Percentiles rank a stretch among this genome's conserved stretches.
Evolutionary conservation across 352 stramenopile species (phyloP).

Genomic region (Thalassiosira mediterranea): DNA sequence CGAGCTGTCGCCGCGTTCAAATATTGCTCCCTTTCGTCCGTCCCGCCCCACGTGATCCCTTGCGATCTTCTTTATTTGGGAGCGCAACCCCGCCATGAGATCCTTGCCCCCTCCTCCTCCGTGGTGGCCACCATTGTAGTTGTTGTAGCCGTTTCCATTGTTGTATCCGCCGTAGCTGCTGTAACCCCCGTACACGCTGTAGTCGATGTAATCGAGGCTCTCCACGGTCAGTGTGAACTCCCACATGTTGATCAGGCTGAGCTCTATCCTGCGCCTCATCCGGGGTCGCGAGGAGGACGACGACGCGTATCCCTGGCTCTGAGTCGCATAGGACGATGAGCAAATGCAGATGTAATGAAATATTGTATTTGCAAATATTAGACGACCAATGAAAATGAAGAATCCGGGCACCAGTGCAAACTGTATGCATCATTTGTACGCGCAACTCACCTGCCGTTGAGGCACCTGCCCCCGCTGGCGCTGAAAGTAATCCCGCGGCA

Average conservation of each 20-base stretch:
- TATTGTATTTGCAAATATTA: no score
- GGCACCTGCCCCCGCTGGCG: background rate
- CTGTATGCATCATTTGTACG: no score
- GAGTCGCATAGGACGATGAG: no score
- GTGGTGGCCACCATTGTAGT: no score
- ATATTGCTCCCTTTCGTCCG: constrained; percentile 53
- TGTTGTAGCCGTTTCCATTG: background rate
- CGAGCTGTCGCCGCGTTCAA: constrained; percentile 55
- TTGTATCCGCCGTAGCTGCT: background rate
- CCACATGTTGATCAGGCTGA: constrained; percentile 73
- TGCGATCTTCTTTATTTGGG: constrained; percentile 68
- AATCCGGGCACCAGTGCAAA: no score
- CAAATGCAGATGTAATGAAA: no score
- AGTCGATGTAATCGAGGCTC: constrained; percentile 4
- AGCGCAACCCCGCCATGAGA: constrained; percentile 43
- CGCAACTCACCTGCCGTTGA: no score
- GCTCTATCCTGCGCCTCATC: constrained; percentile 36
- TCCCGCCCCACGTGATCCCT: constrained; percentile 41
- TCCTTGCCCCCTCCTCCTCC: no score
- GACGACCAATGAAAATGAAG: no score
- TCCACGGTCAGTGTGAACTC: constrained; percentile 74
- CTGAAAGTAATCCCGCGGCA: constrained; percentile 7
- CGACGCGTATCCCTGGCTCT: no score
- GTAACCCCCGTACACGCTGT: constrained; percentile 17
- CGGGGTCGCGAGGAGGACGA: no score